Evolutionary conservation across 352 stramenopile species (phyloP), one percentile per base, ranked within the genome.

Genomic region (Pythium apleroticum): DNA sequence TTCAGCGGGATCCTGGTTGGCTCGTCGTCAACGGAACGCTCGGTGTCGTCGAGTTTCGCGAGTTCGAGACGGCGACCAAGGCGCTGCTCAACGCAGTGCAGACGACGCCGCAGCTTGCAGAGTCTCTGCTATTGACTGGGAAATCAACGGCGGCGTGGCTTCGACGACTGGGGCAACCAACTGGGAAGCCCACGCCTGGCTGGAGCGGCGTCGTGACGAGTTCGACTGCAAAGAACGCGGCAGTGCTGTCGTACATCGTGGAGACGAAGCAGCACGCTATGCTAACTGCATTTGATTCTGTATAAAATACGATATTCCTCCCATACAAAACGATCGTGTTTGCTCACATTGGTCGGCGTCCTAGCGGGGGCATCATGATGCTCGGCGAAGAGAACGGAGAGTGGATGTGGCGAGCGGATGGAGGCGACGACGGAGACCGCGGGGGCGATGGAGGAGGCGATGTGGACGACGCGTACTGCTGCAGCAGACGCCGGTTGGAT

Each of bases 21-120:
- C 17, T 90, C 6, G 69, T 91, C 25, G 39, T 88, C 35, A 81
- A 80, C 30, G 83, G 83, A 9, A 64, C 82, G 25, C 77, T 77
- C 33, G 83, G 81, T 1, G 77, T 62, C 11, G 71, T 89, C 15
- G 83, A 91, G 55, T 90, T 72, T 17, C 62, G 63, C 17, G 78
- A 83, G 19, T 90, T 88, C 41, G 73, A 72, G 37, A 45, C 27
- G 10, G 78, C 69, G n/a, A 84, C 83, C 1, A 71, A 63, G 17
- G 52, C 77, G 25, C 57, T 79, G 19, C 60, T 76, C 8, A 17
- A n/a, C 0, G 58, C 66, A 25, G 41, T 68, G 0, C 25, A 71
- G 33, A 19, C 45, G 4, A 41, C 10, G 20, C 3, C 10, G 1
- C 6, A 35, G 10, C 19, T 12, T 19, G n/a, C 20, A 22, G 28